These are phyloP conservation scores for Nicotiana rustica DNA, from an alignment of 305 asterid species.

Conservation along the genomic window DNA sequence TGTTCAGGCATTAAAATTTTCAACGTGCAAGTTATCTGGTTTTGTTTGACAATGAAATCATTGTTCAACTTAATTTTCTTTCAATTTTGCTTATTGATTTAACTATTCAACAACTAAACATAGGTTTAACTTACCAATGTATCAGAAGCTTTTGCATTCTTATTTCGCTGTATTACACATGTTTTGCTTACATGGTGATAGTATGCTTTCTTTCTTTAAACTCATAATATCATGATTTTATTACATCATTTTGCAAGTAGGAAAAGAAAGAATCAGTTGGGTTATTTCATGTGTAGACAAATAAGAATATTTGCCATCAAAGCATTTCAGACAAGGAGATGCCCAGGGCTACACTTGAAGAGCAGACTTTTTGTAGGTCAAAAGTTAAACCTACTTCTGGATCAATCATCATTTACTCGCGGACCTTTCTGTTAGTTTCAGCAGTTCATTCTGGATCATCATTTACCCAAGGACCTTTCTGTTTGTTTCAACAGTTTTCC, in stretches of 20 bases:
- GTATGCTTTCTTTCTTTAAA: neutral
- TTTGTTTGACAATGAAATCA: slow-evolving; percentile 21
- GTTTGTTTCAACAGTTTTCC: slow-evolving; percentile 19
- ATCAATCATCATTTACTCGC: slow-evolving; percentile 14
- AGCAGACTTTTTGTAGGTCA: neutral
- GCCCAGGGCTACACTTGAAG: neutral
- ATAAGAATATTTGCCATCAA: neutral
- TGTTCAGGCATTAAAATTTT: neutral
- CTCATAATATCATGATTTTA: neutral
- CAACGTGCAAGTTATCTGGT: slow-evolving; percentile 20
- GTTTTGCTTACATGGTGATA: neutral
- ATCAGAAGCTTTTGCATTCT: neutral
- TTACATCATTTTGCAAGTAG: neutral
- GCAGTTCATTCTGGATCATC: slow-evolving; percentile 5
- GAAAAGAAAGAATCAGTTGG: neutral
- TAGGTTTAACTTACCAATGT: neutral
- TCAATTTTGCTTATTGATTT: neutral
- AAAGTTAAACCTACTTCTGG: neutral
- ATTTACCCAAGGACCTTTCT: neutral
- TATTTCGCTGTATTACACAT: neutral
- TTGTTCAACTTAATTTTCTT: neutral
- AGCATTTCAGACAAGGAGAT: neutral
- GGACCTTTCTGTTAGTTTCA: neutral
- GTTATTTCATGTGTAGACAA: neutral
- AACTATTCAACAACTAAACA: neutral